Conservation (phyloP, 176 grass and related monocot species). For the Oryza nivara region DNA sequence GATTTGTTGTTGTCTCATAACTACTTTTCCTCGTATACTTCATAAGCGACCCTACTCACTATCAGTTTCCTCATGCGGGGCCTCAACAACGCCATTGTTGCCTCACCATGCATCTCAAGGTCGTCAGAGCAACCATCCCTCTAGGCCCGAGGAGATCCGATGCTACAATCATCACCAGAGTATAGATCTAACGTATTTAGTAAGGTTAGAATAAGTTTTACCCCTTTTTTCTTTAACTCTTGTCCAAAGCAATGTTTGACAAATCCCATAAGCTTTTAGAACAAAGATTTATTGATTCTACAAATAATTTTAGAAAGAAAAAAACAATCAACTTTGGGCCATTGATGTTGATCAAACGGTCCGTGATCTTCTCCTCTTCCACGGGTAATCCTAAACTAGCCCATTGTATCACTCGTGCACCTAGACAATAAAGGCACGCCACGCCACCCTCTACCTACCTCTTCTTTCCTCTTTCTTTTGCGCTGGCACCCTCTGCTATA, state of each 20-base stretch:
- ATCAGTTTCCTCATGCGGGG: neutral
- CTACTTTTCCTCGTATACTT: neutral
- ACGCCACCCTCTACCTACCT: neutral
- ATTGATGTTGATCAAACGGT: too few species aligned
- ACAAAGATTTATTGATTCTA: neutral
- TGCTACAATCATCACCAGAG: neutral
- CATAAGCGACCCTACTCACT: neutral
- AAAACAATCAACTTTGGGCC: too few species aligned
- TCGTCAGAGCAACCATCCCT: neutral
- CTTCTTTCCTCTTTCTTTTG: neutral
- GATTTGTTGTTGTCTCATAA: neutral
- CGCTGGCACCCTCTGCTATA: neutral
- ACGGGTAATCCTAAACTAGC: neutral
- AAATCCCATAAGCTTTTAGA: neutral
- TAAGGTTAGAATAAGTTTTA: neutral
- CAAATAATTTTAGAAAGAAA: too few species aligned
- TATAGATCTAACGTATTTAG: neutral
- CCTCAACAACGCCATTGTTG: neutral
- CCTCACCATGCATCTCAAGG: neutral
- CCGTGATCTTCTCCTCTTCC: too few species aligned
- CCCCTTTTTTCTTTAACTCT: neutral
- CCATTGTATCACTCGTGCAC: neutral
- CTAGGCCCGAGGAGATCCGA: neutral
- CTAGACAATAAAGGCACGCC: neutral
- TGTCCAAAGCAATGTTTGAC: neutral